Percentiles rank a stretch among this genome's conserved stretches.
Conservation (phyloP, 1,284 basidiomycete genomes). For the Mycosarcoma mackinlayi region DNA sequence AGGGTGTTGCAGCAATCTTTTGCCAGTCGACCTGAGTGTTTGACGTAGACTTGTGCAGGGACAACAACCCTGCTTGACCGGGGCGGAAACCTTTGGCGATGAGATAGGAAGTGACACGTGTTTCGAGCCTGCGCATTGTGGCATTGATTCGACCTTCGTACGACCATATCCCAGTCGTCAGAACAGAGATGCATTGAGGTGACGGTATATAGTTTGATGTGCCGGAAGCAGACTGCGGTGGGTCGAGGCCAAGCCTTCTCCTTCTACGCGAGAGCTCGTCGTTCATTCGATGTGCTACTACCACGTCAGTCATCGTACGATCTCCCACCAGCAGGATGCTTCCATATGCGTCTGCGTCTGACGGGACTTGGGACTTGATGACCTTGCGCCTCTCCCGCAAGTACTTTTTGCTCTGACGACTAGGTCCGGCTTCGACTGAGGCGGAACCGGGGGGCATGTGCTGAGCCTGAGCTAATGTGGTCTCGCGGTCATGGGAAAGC, state of each 20-base stretch:
- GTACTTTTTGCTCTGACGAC: conserved; percentile 21
- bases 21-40: conserved; percentile 22
- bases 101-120: conserved; percentile 33
- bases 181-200: conserved; percentile 58
- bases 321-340: conserved; percentile 85
- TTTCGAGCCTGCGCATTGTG: conserved; percentile 63
- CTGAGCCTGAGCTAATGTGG: conserved; percentile 61
- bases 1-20: conserved; percentile 7
- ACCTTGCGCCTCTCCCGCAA: conserved; percentile 29
- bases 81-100: conserved; percentile 41
- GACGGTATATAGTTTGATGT: conserved; percentile 11
- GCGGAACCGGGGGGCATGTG: conserved; percentile 24
- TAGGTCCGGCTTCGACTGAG: conserved; percentile 33
- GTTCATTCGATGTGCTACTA: conserved; percentile 79
- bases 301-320: conserved; percentile 87
- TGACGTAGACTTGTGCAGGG: conserved; percentile 4
- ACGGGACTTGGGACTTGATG: conserved; percentile 72
- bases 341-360: conserved; percentile 71
- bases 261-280: conserved; percentile 39
- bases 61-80: conserved; percentile 32
- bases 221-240: not conserved
- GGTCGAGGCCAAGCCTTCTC: conserved; percentile 45
- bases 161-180: conserved; percentile 66
- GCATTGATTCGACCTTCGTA: conserved; percentile 64
- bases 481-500: conserved; percentile 53